A percentile compares a stretch with the other conserved stretches of the same genome.
These are phyloP conservation scores for Aschersonia sp. DNA, from an alignment of 2,329 filamentous ascomycete species.

Conservation along the genomic window DNA sequence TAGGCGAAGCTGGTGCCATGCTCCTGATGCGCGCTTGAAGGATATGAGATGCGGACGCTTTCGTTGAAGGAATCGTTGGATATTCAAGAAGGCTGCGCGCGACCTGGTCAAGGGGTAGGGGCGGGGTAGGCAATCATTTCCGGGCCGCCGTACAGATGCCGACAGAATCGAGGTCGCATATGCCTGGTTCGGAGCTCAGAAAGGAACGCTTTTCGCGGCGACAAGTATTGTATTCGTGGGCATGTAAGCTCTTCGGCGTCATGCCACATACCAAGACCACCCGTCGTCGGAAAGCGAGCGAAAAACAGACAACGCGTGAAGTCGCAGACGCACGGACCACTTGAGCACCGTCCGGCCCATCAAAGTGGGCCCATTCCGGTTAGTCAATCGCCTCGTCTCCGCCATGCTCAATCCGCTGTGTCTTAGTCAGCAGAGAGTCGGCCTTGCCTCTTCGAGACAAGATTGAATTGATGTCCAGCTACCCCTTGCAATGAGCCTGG, in stretches of 20 bases:
- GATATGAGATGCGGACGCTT: neutral
- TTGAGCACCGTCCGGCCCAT: neutral
- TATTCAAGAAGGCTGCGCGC: conserved; percentile 11
- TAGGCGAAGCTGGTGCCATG: conserved; percentile 21
- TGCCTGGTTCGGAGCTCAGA: conserved; percentile 7
- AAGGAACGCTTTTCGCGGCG: conserved; percentile 10
- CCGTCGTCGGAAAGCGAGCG: conserved; percentile 9
- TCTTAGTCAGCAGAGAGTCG: neutral
- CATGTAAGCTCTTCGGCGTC: conserved; percentile 17
- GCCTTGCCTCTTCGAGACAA: no score
- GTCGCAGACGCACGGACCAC: conserved; percentile 12
- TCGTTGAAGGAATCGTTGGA: neutral
- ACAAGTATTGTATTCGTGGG: conserved; percentile 11
- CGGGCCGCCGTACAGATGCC: conserved; percentile 6
- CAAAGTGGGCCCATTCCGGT: neutral
- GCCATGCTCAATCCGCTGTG: no score
- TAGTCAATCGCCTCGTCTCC: neutral
- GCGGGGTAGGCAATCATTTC: conserved; percentile 10
- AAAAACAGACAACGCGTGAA: conserved; percentile 29
- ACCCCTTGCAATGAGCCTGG: no score
- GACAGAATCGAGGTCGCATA: conserved; percentile 7
- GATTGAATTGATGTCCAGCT: no score
- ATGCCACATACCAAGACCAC: conserved; percentile 14
- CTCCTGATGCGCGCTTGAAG: neutral
- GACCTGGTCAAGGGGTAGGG: conserved; percentile 15